Percentiles rank a stretch among this genome's conserved stretches.
Conservation (phyloP, 768 basidiomycete genomes). For the Trametes gibbosa region DNA sequence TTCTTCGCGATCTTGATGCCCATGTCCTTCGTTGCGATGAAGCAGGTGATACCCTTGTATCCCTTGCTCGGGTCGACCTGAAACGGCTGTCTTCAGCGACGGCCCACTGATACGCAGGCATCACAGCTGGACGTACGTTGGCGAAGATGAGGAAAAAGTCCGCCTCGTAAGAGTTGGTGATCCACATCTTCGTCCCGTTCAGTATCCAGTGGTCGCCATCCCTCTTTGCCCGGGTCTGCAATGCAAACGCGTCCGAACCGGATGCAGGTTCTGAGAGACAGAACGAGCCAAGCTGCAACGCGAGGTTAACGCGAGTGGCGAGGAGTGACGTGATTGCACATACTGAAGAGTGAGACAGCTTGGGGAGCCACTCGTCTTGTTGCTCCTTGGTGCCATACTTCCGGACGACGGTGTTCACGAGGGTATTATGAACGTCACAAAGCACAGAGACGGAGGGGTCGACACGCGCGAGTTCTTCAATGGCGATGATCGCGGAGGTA, state of each 20-base stretch:
- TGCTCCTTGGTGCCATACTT: conserved; percentile 83
- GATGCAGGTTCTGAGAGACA: conserved; percentile 91
- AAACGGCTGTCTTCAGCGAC: background rate
- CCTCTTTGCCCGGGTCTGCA: conserved; percentile 89
- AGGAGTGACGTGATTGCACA: conserved; percentile 5
- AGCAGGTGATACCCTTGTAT: conserved; percentile 99
- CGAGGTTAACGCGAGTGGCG: background rate
- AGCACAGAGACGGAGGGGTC: conserved; percentile 96
- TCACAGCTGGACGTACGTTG: conserved; percentile 53
- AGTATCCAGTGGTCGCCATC: conserved; percentile 84
- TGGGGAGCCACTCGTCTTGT: conserved; percentile 85
- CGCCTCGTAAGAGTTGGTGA: conserved; percentile 92
- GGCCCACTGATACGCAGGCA: background rate
- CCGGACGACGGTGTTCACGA: conserved; percentile 93
- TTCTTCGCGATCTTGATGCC: conserved; percentile 97
- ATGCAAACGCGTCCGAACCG: conserved; percentile 95
- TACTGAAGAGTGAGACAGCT: conserved; percentile 76
- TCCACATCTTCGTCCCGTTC: conserved; percentile 99
- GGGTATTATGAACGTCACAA: conserved; percentile 98
- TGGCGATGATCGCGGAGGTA: conserved; percentile 91
- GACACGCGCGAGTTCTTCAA: conserved; percentile 95
- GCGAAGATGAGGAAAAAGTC: conserved; percentile 94
- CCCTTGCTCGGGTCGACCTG: conserved; percentile 87
- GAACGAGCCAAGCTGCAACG: conserved; percentile 84
- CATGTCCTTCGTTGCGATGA: conserved; percentile 94